Evolutionary conservation across 2,329 filamentous ascomycete genomes (phyloP).

Genomic region (Fusarium marasasianum): DNA sequence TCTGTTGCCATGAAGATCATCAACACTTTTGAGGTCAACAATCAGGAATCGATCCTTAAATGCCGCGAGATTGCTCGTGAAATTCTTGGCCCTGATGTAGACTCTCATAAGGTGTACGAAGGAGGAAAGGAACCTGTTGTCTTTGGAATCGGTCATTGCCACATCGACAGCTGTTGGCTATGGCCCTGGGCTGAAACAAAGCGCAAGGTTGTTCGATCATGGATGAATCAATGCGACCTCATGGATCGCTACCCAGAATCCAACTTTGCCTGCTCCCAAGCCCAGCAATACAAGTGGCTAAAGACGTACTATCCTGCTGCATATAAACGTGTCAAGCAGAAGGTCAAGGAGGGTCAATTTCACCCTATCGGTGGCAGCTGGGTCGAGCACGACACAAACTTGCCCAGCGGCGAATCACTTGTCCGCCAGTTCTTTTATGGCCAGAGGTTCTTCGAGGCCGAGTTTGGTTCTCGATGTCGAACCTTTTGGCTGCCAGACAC

Average conservation of each 20-base stretch:
- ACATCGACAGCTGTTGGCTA: slow-evolving; percentile 98
- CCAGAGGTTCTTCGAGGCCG: slow-evolving; percentile 92
- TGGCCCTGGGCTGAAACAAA: slow-evolving; percentile 99
- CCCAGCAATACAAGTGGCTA: slow-evolving; percentile 98
- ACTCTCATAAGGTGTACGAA: slow-evolving; percentile 86
- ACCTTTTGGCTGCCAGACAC: slow-evolving; percentile 99
- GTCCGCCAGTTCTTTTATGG: slow-evolving; percentile 95
- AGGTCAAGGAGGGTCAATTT: slow-evolving; percentile 90
- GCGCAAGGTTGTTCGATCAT: slow-evolving; percentile 93
- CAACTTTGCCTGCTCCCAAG: slow-evolving; percentile 90
- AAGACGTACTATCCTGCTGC: slow-evolving; percentile 88
- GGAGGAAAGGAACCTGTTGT: slow-evolving; percentile 79
- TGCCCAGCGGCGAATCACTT: slow-evolving; percentile 94
- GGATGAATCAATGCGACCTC: slow-evolving; percentile 95
- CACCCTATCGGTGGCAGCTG: slow-evolving; percentile 97
- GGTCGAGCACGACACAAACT: slow-evolving; percentile 98
- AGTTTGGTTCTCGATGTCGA: slow-evolving; percentile 86
- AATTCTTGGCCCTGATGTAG: slow-evolving; percentile 82
- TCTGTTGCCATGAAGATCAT: slow-evolving; percentile 89
- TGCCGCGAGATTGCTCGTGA: slow-evolving; percentile 84
- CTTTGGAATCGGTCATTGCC: slow-evolving; percentile 92
- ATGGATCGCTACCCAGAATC: slow-evolving; percentile 96
- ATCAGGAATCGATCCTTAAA: slow-evolving; percentile 79
- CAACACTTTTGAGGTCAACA: slow-evolving; percentile 84
- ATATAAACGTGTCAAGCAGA: slow-evolving; percentile 89